Evolutionary conservation across 73 alveolate genomes (phyloP).

Genomic region (Breviolum minutum): DNA sequence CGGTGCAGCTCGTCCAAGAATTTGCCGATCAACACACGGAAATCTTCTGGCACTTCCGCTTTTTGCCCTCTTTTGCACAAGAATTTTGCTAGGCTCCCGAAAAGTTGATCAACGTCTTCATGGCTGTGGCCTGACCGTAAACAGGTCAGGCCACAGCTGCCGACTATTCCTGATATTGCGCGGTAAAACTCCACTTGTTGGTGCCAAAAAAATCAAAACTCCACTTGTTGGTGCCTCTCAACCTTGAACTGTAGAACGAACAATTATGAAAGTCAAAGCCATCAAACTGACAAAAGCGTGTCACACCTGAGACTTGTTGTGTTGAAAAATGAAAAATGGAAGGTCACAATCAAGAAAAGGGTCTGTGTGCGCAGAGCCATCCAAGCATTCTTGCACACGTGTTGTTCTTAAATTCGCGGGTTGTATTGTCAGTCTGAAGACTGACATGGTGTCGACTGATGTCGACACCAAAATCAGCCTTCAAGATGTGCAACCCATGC

Average conservation of each 20-base stretch:
- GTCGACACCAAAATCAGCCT: neutral
- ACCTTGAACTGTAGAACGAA: too few relatives aligned
- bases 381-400: neutral
- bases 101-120: neutral
- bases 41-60: neutral
- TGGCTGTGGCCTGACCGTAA: slow-evolving; percentile 35
- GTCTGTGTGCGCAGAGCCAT: neutral
- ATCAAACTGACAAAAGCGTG: too few relatives aligned
- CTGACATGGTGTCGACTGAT: neutral
- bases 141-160: slow-evolving; percentile 28
- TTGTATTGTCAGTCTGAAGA: slow-evolving; percentile 7
- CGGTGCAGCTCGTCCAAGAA: neutral
- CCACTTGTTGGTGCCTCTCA: too few relatives aligned
- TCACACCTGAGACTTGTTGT: neutral
- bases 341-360: neutral
- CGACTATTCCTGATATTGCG: neutral
- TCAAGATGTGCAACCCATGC: neutral
- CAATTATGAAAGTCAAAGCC: too few relatives aligned
- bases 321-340: neutral
- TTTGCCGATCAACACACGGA: neutral
- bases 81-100: neutral
- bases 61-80: neutral
- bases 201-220: too few relatives aligned
- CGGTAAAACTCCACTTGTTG: too few relatives aligned
- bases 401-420: neutral